Base-by-base conservation (phyloP, 345 rosid genomes). In the Bruguiera parviflora region DNA sequence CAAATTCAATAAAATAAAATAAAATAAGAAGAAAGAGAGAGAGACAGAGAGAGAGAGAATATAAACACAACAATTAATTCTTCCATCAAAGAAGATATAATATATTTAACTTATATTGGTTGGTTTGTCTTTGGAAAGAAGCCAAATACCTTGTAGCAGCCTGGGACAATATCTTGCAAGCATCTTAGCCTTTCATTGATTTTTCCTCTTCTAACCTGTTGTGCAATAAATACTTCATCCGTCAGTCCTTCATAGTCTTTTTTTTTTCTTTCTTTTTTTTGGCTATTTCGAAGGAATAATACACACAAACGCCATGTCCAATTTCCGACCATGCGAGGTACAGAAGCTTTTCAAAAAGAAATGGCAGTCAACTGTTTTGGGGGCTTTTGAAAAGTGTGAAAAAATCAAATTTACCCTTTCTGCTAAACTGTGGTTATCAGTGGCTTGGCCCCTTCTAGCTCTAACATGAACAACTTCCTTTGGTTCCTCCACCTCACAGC, bases 361-460 rank as follows among this genome's bases (percentile, higher is more conserved):
- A 43, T 39, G 47, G 47, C 47, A 39, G 47, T 11, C 8, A 2
- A 5, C 15, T 21, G 4, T 24, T 25, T 27, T 15, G 21, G 57
- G 0, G 10, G 3, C 18, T 9, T 15, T 21, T 24, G 31, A 31
- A 29, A 29, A 59, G 21, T 19, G 8, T 25, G 35, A 39, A 10
- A 35, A 10, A 43, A 11, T 43, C 32, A 28, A 28, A 19, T 52
- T 10, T 78, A 92, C 97, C 89, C 98, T 80, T 80, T 92, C 98
- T 6, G 98, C 94, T 76, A 92, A 84, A 81, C 98, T 92, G 79
- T 92, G 98, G 71, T 87, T 92, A 71, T 89, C 92, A 65, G 96
- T 92, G 69, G 98, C 98, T 82, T 92, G 94, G 64, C 98, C 98
- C 80, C 96, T 87, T 81, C 89, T 80, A 49, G 98, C 98, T 87